Evolutionary conservation across 371 early-diverging fungal species (phyloP).

Genomic region (Conidiobolus incongruus): DNA sequence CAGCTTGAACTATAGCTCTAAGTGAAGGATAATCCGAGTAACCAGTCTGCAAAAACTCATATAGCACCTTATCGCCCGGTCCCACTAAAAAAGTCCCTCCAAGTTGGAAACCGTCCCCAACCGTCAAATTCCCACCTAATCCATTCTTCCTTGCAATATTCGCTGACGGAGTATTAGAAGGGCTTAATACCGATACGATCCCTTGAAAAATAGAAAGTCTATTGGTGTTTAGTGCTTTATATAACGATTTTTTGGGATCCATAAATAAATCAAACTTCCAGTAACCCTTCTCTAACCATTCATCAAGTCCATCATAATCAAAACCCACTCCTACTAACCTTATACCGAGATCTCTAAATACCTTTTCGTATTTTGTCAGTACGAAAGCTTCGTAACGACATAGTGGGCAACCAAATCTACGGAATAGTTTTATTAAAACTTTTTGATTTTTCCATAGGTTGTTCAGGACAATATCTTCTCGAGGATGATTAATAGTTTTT

Average conservation of each 20-base stretch:
- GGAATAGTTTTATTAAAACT: neutral
- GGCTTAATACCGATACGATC: too few relatives aligned
- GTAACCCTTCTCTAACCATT: neutral
- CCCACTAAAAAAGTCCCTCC: constrained; percentile 1
- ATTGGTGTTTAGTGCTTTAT: too few relatives aligned
- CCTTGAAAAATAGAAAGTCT: too few relatives aligned
- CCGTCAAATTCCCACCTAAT: neutral
- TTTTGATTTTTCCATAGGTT: neutral
- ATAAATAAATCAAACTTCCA: neutral
- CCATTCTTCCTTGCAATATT: neutral
- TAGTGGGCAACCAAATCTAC: neutral
- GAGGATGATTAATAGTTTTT: too few relatives aligned
- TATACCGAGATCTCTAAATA: too few relatives aligned
- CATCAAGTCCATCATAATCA: too few relatives aligned
- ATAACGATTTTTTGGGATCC: neutral
- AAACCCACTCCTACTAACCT: too few relatives aligned
- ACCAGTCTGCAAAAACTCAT: neutral
- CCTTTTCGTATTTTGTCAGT: too few relatives aligned
- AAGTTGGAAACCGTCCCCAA: neutral
- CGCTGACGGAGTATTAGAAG: too few relatives aligned
- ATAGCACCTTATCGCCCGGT: neutral
- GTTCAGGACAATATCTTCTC: too few relatives aligned
- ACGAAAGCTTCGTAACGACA: too few relatives aligned
- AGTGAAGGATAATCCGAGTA: neutral
- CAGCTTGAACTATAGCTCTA: neutral